A percentile compares a stretch with the other conserved stretches of the same genome.
Conservation (phyloP, 2,329 filamentous ascomycete species). For the Penicillium italicum region DNA sequence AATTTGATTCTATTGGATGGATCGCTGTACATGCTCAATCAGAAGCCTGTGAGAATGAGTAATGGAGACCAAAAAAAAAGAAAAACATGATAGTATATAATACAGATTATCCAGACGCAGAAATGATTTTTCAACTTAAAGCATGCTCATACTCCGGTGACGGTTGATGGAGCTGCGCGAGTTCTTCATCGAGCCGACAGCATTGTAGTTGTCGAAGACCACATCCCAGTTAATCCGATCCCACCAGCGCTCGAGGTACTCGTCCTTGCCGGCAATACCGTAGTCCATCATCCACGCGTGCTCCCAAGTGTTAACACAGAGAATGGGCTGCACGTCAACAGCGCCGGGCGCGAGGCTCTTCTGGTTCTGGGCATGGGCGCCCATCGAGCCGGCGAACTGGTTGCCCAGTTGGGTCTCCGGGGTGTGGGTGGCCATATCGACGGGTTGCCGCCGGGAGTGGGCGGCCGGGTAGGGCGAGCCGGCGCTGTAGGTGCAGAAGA, state of each 20-base stretch:
- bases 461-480: conserved; percentile 83
- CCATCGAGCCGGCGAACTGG: conserved; percentile 37
- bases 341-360: conserved; percentile 41
- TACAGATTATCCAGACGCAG: conserved; percentile 25
- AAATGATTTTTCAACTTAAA: conserved; percentile 19
- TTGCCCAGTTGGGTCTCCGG: conserved; percentile 34
- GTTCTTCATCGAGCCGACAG: conserved; percentile 26
- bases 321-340: conserved; percentile 64
- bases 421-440: conserved; percentile 46
- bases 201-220: conserved; percentile 54
- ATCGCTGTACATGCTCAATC: conserved; percentile 19
- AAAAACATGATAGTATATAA: conserved; percentile 25
- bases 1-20: conserved; percentile 17
- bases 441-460: conserved; percentile 67
- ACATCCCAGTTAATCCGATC: conserved; percentile 76
- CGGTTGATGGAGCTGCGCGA: conserved; percentile 19
- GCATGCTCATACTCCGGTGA: conserved; percentile 27
- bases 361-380: conserved; percentile 32
- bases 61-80: conserved; percentile 9
- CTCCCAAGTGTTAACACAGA: conserved; percentile 96
- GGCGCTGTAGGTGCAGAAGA: conserved; percentile 86
- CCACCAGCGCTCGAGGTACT: conserved; percentile 83
- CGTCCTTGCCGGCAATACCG: conserved; percentile 68
- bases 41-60: conserved; percentile 7
- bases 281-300: conserved; percentile 88